These are phyloP conservation scores for Suhomyces yuchorum DNA, from an alignment of 1,139 yeast genomes.

Conservation along the genomic window DNA sequence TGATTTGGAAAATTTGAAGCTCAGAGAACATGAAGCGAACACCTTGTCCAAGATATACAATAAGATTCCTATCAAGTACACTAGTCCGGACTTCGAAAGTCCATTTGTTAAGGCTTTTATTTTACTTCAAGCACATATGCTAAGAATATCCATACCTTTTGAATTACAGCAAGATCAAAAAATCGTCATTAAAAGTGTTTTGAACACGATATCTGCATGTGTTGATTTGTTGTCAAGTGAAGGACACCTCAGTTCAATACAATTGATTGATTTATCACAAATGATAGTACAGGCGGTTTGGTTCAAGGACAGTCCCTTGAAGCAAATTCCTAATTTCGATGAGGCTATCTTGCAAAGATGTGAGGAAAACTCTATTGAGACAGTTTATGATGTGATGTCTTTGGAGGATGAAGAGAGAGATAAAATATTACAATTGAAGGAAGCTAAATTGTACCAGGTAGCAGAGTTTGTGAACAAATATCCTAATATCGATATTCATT, in stretches of 20 bases:
- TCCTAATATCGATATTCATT: slow-evolving; percentile 79
- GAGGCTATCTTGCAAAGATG: slow-evolving; percentile 62
- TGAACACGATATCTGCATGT: slow-evolving; percentile 62
- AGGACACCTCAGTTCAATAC: slow-evolving; percentile 75
- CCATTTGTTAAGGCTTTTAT: slow-evolving; percentile 73
- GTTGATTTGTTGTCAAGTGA: slow-evolving; percentile 80
- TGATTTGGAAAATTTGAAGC: slow-evolving; percentile 67
- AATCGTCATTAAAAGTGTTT: slow-evolving; percentile 48
- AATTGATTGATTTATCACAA: slow-evolving; percentile 86
- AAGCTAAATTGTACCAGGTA: slow-evolving; percentile 55
- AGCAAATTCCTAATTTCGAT: slow-evolving; percentile 75
- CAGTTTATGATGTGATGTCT: slow-evolving; percentile 83
- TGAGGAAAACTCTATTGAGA: slow-evolving; percentile 54
- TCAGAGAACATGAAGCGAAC: slow-evolving; percentile 60
- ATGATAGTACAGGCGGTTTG: slow-evolving; percentile 88
- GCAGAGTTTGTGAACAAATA: slow-evolving; percentile 89
- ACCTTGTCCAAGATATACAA: slow-evolving; percentile 54
- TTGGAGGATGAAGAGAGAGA: slow-evolving; percentile 80
- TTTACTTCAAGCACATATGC: slow-evolving; percentile 78
- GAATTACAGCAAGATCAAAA: slow-evolving; percentile 64
- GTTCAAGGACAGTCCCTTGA: slow-evolving; percentile 72
- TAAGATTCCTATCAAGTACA: slow-evolving; percentile 60
- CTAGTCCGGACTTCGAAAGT: slow-evolving; percentile 44
- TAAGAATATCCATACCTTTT: slow-evolving; percentile 56
- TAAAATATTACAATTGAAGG: slow-evolving; percentile 57